Conservation (phyloP, 129 eudicot genomes). For the Arctium lappa region DNA sequence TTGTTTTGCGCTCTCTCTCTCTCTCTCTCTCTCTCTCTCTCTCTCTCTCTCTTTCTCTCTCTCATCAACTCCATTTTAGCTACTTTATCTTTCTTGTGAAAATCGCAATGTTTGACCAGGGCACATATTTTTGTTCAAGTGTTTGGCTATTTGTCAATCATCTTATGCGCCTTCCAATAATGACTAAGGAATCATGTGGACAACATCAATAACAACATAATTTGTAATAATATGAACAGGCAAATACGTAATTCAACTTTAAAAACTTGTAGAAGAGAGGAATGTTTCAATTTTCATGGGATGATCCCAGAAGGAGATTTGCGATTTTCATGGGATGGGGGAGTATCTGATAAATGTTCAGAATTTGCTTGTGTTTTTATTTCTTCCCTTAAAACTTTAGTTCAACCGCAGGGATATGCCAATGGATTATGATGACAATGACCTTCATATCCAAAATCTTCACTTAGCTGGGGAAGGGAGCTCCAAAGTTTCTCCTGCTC, state of each 20-base stretch:
- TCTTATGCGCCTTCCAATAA: neutral
- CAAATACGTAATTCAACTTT: neutral
- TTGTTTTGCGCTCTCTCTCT: neutral
- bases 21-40: neutral
- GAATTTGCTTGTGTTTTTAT: neutral
- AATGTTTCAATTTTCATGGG: neutral
- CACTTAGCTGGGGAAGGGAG: constrained; percentile 72
- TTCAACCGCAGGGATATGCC: constrained; percentile 50
- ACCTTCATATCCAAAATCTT: constrained; percentile 62
- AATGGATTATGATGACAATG: constrained; percentile 92
- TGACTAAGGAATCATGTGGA: neutral
- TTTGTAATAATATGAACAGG: neutral
- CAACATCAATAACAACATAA: neutral
- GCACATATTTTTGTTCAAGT: neutral
- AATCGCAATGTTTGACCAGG: neutral
- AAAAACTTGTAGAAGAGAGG: neutral
- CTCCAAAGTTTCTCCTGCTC: constrained; percentile 60
- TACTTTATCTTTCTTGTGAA: neutral
- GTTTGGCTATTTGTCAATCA: neutral
- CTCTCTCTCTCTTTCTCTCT: neutral
- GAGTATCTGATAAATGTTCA: neutral
- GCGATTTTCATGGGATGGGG: neutral
- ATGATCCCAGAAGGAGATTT: neutral
- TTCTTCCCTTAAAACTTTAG: constrained; percentile 15
- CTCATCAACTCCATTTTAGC: neutral